These are phyloP conservation scores for Calonectria fujianensis DNA, from an alignment of 2,329 filamentous ascomycete genomes.

Conservation along the genomic window DNA sequence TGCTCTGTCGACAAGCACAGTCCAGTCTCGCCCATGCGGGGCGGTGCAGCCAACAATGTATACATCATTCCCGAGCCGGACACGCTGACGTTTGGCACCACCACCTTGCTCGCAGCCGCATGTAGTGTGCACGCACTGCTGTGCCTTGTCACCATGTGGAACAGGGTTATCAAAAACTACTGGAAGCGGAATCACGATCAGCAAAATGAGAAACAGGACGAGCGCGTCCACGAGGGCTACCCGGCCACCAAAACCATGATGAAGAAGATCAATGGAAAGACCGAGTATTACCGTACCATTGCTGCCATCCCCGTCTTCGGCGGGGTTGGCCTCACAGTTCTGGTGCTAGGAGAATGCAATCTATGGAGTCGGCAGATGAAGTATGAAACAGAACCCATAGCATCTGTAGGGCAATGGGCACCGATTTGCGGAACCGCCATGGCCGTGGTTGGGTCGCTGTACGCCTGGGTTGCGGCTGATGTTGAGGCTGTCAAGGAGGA, in stretches of 20 bases:
- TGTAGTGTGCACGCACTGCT: slow-evolving; percentile 80
- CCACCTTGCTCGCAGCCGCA: slow-evolving; percentile 76
- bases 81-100: slow-evolving; percentile 74
- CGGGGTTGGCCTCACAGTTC: slow-evolving; percentile 74
- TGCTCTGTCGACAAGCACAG: slow-evolving; percentile 66
- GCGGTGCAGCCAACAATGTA: slow-evolving; percentile 74
- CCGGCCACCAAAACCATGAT: slow-evolving; percentile 71
- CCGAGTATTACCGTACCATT: slow-evolving; percentile 72
- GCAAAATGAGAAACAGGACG: slow-evolving; percentile 57
- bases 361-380: slow-evolving; percentile 74
- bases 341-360: slow-evolving; percentile 78
- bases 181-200: slow-evolving; percentile 65
- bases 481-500: slow-evolving; percentile 46
- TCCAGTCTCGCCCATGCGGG: slow-evolving; percentile 73
- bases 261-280: slow-evolving; percentile 73
- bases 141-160: slow-evolving; percentile 77
- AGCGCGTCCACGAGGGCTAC: slow-evolving; percentile 72
- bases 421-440: slow-evolving; percentile 76
- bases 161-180: slow-evolving; percentile 78
- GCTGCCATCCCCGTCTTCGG: slow-evolving; percentile 76
- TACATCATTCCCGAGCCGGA: slow-evolving; percentile 77
- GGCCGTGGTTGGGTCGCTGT: slow-evolving; percentile 75
- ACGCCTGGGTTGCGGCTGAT: slow-evolving; percentile 67
- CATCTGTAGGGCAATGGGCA: slow-evolving; percentile 77
- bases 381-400: slow-evolving; percentile 79